A percentile compares a stretch with the other conserved stretches of the same genome.
Conservation (phyloP, 2,329 filamentous ascomycete species). For the Fusarium cyanostomum region DNA sequence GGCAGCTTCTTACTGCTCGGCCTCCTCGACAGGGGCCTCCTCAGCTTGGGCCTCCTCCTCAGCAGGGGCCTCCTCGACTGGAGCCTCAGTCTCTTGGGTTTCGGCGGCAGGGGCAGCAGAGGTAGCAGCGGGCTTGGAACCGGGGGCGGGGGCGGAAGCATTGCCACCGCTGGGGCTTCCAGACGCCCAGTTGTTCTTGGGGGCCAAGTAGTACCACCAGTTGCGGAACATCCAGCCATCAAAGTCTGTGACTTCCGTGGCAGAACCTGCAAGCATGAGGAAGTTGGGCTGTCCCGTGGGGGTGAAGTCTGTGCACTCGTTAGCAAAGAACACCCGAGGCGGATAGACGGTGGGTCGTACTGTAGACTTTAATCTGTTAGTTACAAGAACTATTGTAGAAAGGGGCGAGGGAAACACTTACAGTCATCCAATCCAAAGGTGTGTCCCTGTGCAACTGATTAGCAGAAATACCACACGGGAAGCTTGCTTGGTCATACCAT, state of each 20-base stretch:
- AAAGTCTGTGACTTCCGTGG: slow-evolving; percentile 55
- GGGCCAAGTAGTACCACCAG: slow-evolving; percentile 53
- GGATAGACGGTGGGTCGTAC: slow-evolving; percentile 1
- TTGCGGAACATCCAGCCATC: slow-evolving; percentile 60
- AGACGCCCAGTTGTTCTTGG: slow-evolving; percentile 38
- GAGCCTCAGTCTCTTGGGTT: background rate
- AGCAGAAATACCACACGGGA: background rate
- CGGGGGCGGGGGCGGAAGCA: background rate
- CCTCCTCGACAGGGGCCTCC: background rate
- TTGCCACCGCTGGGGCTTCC: background rate
- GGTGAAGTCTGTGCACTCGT: slow-evolving; percentile 51
- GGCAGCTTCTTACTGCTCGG: background rate
- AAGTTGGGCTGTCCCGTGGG: slow-evolving; percentile 54
- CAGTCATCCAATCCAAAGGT: slow-evolving; percentile 55
- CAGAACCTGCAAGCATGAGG: slow-evolving; percentile 56
- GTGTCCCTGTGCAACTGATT: slow-evolving; percentile 41
- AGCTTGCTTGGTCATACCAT: slow-evolving; percentile 37
- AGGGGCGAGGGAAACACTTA: background rate
- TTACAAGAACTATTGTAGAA: background rate
- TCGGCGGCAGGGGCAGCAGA: background rate
- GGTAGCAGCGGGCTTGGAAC: background rate
- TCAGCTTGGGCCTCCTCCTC: background rate
- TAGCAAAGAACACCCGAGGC: background rate
- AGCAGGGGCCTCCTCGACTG: background rate
- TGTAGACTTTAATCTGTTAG: slow-evolving; percentile 26